Evolutionary conservation across 768 basidiomycete species (phyloP), one percentile per base, ranked within the genome.

Genomic region (Boletellus ananiceps): DNA sequence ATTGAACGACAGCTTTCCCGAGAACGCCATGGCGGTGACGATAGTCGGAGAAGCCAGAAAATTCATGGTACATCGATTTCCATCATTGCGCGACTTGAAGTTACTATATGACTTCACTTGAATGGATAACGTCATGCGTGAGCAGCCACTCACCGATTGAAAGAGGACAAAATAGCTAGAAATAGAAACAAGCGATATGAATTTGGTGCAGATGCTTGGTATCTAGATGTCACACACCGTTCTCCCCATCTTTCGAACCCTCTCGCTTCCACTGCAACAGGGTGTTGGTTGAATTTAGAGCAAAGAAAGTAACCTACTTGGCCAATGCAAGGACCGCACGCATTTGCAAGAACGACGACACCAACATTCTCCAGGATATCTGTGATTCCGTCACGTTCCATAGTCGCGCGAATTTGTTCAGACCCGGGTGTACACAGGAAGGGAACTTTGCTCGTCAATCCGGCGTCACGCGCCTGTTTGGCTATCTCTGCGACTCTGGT

Each of bases 321-420:
- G 40, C 96, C 96, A 58, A 98, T 99, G 65, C 96, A 99, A 21
- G 96, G 96, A 44, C 96, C 96, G 58, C 96, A 99, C 3, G 96
- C 96, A 67, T 99, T 99, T 6, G 96, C 94, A 32, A 99, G 76
- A 19, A 99, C 95, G 44, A 85, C 76, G 2, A 89, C 96, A n/a
- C 96, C 96, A 45, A 97, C 88, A 58, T 83, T 83, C 67, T 95
- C 79, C 36, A 99, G 72, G 32, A 79, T 78, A 12, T 78, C 74
- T 21, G 92, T 96, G 39, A 98, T 78, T 27, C 86, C 78, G 65
- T 99, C 96, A 32, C 94, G 83, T 70, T 97, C 93, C 74, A 98
- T 93, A 0, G 96, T 99, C 1, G 96, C 96, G 41, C 95, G 81
- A 57, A 99, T 97, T 61, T 96, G 88, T 63, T 99, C 96, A 32